phyloP scores from a whole-genome alignment of 2,329 filamentous ascomycete species.

The Leptographium lundbergii region DNA sequence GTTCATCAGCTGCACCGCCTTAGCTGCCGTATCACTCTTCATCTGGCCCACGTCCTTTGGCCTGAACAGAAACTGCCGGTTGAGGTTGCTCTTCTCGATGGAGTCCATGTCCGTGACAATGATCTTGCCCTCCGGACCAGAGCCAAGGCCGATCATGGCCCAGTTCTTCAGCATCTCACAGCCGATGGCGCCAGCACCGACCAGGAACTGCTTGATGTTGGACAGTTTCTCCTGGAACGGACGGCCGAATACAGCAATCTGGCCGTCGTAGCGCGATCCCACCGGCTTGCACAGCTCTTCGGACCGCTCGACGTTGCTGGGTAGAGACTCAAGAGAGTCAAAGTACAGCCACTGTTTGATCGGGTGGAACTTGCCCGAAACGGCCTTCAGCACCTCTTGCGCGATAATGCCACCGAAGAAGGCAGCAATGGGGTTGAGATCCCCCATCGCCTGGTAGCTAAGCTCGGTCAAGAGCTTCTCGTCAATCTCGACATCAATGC shows the following conservation, averaged over 20 bases:
- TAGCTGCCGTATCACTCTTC: constrained; percentile 91
- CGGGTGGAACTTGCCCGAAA: constrained; percentile 97
- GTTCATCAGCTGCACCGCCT: constrained; percentile 90
- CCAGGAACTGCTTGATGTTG: constrained; percentile 84
- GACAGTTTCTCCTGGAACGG: constrained; percentile 90
- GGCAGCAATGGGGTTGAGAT: constrained; percentile 83
- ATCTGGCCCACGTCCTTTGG: constrained; percentile 85
- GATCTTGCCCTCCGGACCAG: constrained; percentile 79
- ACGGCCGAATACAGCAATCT: constrained; percentile 89
- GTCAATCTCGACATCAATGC: constrained; percentile 71
- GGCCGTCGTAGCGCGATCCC: constrained; percentile 84
- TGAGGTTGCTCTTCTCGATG: constrained; percentile 97
- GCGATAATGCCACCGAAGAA: constrained; percentile 90
- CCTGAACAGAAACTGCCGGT: constrained; percentile 92
- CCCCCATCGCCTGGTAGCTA: constrained; percentile 85
- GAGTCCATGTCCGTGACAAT: constrained; percentile 95
- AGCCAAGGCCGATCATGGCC: constrained; percentile 94
- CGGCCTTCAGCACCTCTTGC: constrained; percentile 90
- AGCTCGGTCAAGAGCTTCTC: constrained; percentile 89
- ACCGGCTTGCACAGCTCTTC: constrained; percentile 80
- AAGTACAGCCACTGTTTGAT: constrained; percentile 95
- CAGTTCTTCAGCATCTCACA: constrained; percentile 99
- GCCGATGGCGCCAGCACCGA: constrained; percentile 91
- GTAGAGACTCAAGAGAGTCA: constrained; percentile 92
- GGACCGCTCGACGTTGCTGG: constrained; percentile 58